Percentiles rank a stretch among this genome's conserved stretches.
Conservation (phyloP, 2,329 filamentous ascomycete genomes). For the Penicillium polonicum region DNA sequence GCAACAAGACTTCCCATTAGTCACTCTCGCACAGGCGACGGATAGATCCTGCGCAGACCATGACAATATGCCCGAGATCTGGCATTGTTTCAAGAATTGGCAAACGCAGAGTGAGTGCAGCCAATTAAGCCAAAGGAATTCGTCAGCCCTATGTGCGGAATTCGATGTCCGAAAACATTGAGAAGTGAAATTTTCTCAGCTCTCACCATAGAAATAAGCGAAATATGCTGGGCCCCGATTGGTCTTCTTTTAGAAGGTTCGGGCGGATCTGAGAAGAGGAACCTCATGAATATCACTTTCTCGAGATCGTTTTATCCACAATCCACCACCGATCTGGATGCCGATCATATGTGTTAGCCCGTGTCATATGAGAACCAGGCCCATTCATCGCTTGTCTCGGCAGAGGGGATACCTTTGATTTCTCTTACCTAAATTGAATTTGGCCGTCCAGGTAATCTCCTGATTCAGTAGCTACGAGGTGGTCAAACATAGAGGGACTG, state of each 20-base stretch:
- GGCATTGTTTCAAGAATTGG: not conserved
- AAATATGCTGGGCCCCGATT: not conserved
- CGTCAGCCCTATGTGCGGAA: not conserved
- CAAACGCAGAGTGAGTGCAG: too few relatives aligned
- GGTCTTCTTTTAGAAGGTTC: not conserved
- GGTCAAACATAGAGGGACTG: not conserved
- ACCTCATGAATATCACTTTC: not conserved
- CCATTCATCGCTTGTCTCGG: not conserved
- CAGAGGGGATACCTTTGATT: not conserved
- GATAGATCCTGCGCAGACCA: not conserved
- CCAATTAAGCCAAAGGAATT: not conserved
- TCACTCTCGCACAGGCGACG: not conserved
- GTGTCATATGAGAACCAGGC: not conserved
- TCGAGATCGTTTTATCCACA: not conserved
- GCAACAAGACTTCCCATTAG: not conserved
- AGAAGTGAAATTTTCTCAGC: not conserved
- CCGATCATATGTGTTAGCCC: not conserved
- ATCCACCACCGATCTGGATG: not conserved
- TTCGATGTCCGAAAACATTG: not conserved
- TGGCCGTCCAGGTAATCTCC: not conserved
- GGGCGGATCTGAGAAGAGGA: not conserved
- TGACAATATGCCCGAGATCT: not conserved
- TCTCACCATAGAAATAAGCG: not conserved
- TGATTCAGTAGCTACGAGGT: not conserved
- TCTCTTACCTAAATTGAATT: not conserved